Base-by-base conservation (phyloP, 805 yeast genomes). In the Yamadazyma phyllophila region DNA sequence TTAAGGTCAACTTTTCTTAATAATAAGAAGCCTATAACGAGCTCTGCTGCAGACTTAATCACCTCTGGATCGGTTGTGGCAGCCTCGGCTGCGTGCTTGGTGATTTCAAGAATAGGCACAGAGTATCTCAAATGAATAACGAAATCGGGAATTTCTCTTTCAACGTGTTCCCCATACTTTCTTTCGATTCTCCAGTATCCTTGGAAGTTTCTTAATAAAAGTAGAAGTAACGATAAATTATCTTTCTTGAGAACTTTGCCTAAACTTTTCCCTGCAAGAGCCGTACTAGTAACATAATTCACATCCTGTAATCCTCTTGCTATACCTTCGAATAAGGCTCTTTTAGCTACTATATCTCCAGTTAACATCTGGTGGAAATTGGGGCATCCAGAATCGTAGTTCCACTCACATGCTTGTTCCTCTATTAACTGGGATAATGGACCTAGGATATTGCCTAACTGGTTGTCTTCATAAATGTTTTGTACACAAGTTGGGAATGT, bases 81-180 rank as follows among this genome's bases (percentile, higher is more conserved):
- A n/a, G 55, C 45, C 13, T 45, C 44, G 2, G 67, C 60, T 1
- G 77, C 60, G 10, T 64, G 59, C 46, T 69, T 68, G 2, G 74
- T 68, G 12, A 78, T 65, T 29, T 67, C 67, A 35, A 73, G 65
- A 16, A 77, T 51, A 0, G 77, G 71, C 3, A 73, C 62, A 0
- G 81, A 72, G 43, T 73, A 71, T 45, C 75, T 76, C 41, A 76
- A 66, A 52, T 82, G 82, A 1, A 75, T 60, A 14, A 73, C 67
- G 51, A 74, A 82, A 36, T 72, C 78, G 26, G 67, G 67, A 34
- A 71, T 69, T 55, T 85, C 89, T 42, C 69, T 71, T 45, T 78
- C 77, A 26, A 84, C 87, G 63, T 85, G 92, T 7, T 81, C 83
- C 9, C 89, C 92, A 36, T 71, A 70, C 50, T 82, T 82, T 47